These are phyloP conservation scores for Chamaenerion angustifolium DNA, from an alignment of 345 rosid species.

Conservation along the genomic window DNA sequence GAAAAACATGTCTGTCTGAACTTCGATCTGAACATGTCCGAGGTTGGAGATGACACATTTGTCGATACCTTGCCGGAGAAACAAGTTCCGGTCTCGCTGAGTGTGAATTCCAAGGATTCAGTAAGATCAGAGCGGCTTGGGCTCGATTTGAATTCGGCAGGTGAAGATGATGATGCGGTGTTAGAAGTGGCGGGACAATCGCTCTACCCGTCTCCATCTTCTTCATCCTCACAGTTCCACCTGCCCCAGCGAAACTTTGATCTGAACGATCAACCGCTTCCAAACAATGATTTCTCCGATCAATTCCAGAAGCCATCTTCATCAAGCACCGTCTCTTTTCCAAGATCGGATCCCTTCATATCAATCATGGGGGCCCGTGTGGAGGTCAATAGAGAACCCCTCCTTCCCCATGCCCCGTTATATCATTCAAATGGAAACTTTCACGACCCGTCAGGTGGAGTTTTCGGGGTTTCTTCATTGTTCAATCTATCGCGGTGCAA, in stretches of 20 bases:
- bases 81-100: slow-evolving; percentile 36
- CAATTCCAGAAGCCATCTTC: slow-evolving; percentile 23
- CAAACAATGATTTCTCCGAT: slow-evolving; percentile 35
- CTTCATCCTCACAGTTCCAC: slow-evolving; percentile 66
- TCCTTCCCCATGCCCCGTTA: slow-evolving; percentile 26
- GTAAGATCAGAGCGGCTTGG: slow-evolving; percentile 46
- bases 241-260: slow-evolving; percentile 59
- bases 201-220: slow-evolving; percentile 48
- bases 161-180: slow-evolving; percentile 29
- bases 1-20: slow-evolving; percentile 30
- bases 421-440: slow-evolving; percentile 41
- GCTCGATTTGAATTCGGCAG: slow-evolving; percentile 65
- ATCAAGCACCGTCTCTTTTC: slow-evolving; percentile 18
- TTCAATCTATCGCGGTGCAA: slow-evolving; percentile 44
- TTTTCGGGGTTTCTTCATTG: slow-evolving; percentile 42
- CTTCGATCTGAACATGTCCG: slow-evolving; percentile 78
- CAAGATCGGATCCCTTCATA: slow-evolving; percentile 43
- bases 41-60: slow-evolving; percentile 53
- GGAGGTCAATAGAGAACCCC: slow-evolving; percentile 41
- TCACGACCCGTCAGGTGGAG: slow-evolving; percentile 32
- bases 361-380: slow-evolving; percentile 74
- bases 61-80: slow-evolving; percentile 27
- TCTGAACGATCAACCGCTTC: slow-evolving; percentile 71
- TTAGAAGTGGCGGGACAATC: too few relatives aligned
- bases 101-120: slow-evolving; percentile 45